These are phyloP conservation scores for Auricularia cornea DNA, from an alignment of 768 basidiomycete species.

Conservation along the genomic window DNA sequence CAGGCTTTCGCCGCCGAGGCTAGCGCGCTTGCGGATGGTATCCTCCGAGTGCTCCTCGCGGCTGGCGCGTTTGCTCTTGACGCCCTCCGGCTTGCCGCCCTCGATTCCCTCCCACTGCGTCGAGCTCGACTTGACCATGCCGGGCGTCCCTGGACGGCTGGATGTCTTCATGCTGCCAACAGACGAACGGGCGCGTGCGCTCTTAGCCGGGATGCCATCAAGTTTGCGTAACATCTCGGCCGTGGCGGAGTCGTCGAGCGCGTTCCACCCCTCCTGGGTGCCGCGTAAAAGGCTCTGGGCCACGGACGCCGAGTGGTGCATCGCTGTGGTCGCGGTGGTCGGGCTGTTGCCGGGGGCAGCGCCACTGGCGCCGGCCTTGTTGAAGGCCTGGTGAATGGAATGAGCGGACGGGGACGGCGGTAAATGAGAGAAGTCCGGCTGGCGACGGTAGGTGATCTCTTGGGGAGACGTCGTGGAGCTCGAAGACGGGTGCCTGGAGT, in stretches of 20 bases:
- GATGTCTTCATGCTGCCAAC: slow-evolving; percentile 63
- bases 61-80: background rate
- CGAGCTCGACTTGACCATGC: slow-evolving; percentile 40
- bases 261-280: slow-evolving; percentile 85
- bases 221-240: slow-evolving; percentile 87
- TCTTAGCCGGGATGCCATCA: slow-evolving; percentile 77
- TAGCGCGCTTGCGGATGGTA: slow-evolving; percentile 8
- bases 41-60: background rate
- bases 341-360: slow-evolving; percentile 12
- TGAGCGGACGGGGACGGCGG: slow-evolving; percentile 89
- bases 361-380: slow-evolving; percentile 6
- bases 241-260: slow-evolving; percentile 79
- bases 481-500: background rate
- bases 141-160: slow-evolving; percentile 65
- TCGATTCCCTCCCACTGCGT: slow-evolving; percentile 72
- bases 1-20: slow-evolving; percentile 15
- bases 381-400: slow-evolving; percentile 66
- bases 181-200: slow-evolving; percentile 68
- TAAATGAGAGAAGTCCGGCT: slow-evolving; percentile 77
- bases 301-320: slow-evolving; percentile 31
- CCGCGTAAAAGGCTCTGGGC: slow-evolving; percentile 81
- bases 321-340: slow-evolving; percentile 39
- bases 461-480: slow-evolving; percentile 30
- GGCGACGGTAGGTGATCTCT: slow-evolving; percentile 47
- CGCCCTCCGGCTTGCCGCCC: slow-evolving; percentile 3